Conservation (phyloP, 148 eudicot genomes). For the Camellia sinensis region DNA sequence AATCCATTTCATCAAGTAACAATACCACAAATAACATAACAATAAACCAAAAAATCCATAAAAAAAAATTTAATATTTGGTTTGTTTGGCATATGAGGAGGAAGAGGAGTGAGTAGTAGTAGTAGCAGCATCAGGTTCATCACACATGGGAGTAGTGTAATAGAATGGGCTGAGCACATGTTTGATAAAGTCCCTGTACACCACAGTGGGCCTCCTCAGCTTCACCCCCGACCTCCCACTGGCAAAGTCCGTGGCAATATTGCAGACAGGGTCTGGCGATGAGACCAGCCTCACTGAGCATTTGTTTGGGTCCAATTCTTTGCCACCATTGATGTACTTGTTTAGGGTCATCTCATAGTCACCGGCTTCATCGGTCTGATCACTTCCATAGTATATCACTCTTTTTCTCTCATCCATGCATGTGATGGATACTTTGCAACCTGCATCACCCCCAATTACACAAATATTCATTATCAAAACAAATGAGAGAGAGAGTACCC, state of each 20-base stretch:
- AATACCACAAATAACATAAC: no score
- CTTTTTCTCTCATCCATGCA: constrained; percentile 58
- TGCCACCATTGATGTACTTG: constrained; percentile 31
- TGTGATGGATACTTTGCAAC: constrained; percentile 62
- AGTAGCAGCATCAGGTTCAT: constrained; percentile 35
- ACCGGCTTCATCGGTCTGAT: constrained; percentile 58
- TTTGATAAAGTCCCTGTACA: constrained; percentile 52
- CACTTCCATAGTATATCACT: constrained; percentile 55
- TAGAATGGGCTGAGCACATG: constrained; percentile 56
- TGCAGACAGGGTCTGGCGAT: constrained; percentile 60
- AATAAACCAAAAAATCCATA: constrained; percentile 10
- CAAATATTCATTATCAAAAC: no score
- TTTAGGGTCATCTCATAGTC: constrained; percentile 43
- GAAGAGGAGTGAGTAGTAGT: no score
- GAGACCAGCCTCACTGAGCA: constrained; percentile 68
- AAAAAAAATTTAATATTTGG: constrained; percentile 3
- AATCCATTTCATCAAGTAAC: no score
- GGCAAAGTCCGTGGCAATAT: constrained; percentile 53
- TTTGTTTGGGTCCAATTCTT: constrained; percentile 41
- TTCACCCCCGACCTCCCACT: constrained; percentile 57
- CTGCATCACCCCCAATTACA: constrained; percentile 24
- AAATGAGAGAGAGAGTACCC: constrained; percentile 28
- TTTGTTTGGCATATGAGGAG: constrained; percentile 10
- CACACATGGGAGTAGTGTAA: constrained; percentile 76
- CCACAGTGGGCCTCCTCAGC: constrained; percentile 49